Conservation (phyloP, 192 early-diverging fungal species). For the Mortierella claussenii region DNA sequence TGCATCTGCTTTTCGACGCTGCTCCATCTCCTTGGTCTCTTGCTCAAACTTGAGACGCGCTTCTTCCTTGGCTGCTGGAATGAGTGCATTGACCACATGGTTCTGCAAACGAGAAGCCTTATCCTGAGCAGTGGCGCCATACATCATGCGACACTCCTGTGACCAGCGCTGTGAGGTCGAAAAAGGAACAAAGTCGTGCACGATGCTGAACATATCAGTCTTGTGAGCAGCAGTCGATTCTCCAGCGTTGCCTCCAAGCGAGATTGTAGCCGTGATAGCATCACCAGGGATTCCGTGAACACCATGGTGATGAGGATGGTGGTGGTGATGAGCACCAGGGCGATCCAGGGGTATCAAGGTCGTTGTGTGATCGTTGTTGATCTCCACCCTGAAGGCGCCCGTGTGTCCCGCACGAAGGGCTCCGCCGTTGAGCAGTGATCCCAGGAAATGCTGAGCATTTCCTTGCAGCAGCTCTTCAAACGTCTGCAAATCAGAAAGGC, state of each 20-base stretch:
- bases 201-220: slow-evolving; percentile 58
- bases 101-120: slow-evolving; percentile 69
- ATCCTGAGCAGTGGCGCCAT: slow-evolving; percentile 67
- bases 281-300: slow-evolving; percentile 46
- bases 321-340: slow-evolving; percentile 23
- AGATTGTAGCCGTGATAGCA: slow-evolving; percentile 19
- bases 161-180: slow-evolving; percentile 86
- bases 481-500: slow-evolving; percentile 61
- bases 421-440: slow-evolving; percentile 31
- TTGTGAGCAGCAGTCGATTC: slow-evolving; percentile 33
- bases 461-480: slow-evolving; percentile 74
- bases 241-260: slow-evolving; percentile 24
- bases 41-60: slow-evolving; percentile 60
- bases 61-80: slow-evolving; percentile 83
- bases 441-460: slow-evolving; percentile 35
- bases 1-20: slow-evolving; percentile 67
- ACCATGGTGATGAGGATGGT: slow-evolving; percentile 27
- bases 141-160: slow-evolving; percentile 87
- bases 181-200: slow-evolving; percentile 77
- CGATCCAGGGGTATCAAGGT: slow-evolving; percentile 32
- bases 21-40: slow-evolving; percentile 63
- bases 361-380: slow-evolving; percentile 37
- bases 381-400: slow-evolving; percentile 42
- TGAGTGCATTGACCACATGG: slow-evolving; percentile 73
- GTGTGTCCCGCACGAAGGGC: slow-evolving; percentile 27